Evolutionary conservation across 1,284 basidiomycete species (phyloP).

Genomic region (Phlebopus sp.): DNA sequence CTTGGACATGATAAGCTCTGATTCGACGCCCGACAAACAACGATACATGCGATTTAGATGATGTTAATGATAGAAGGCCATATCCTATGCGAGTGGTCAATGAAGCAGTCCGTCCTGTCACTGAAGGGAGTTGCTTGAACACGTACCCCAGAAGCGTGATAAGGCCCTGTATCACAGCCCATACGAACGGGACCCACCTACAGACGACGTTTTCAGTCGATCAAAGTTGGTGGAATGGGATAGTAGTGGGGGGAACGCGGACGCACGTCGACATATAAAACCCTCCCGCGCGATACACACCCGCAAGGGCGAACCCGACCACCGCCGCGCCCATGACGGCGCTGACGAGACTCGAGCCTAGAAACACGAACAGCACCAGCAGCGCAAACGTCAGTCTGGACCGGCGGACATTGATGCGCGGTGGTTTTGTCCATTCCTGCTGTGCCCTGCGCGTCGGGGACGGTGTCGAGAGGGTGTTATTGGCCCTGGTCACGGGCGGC

Average conservation of each 20-base stretch:
- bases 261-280: slow-evolving; percentile 82
- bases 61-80: slow-evolving; percentile 59
- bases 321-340: slow-evolving; percentile 70
- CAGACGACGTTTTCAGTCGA: neutral
- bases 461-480: neutral
- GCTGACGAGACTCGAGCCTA: slow-evolving; percentile 54
- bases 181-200: slow-evolving; percentile 82
- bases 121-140: neutral
- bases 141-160: slow-evolving; percentile 65
- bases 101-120: neutral
- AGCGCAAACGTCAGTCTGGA: slow-evolving; percentile 63
- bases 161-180: slow-evolving; percentile 68
- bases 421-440: slow-evolving; percentile 16
- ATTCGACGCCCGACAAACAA: too few species aligned
- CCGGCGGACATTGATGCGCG: slow-evolving; percentile 45
- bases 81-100: slow-evolving; percentile 34
- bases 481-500: neutral
- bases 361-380: slow-evolving; percentile 62
- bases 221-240: neutral
- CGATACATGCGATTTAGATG: too few species aligned
- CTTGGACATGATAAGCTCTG: too few species aligned
- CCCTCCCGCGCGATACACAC: slow-evolving; percentile 63
- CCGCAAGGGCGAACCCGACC: slow-evolving; percentile 68
- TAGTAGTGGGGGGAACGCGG: too few species aligned
- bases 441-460: slow-evolving; percentile 1